Percentiles rank a stretch among this genome's conserved stretches.
Conservation (phyloP, 345 rosid genomes). For the Populus pruinosa region DNA sequence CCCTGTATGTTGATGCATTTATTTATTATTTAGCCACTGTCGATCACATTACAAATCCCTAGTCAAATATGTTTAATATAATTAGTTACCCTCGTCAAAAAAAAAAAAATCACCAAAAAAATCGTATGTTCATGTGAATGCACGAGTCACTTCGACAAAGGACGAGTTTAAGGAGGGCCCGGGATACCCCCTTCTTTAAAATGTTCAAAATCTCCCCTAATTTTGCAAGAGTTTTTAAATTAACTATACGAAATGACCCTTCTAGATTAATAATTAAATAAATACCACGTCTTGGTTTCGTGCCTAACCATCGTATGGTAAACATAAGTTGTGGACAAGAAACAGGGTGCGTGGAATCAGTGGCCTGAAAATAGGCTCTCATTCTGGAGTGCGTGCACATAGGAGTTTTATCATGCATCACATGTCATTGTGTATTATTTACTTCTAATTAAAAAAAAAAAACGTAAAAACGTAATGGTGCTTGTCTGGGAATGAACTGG, state of each 20-base stretch:
- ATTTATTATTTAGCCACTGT: no score
- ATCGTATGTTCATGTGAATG: not conserved
- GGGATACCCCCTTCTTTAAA: not conserved
- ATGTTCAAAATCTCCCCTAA: not conserved
- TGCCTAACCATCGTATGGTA: not conserved
- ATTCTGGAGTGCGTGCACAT: not conserved
- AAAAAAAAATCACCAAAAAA: no score
- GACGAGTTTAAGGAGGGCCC: no score
- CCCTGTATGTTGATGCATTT: no score
- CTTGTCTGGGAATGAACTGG: not conserved
- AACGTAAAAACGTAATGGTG: not conserved
- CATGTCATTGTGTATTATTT: not conserved
- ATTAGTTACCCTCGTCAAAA: no score
- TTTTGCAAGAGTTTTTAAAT: not conserved
- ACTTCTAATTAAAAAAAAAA: no score
- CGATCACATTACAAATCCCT: not conserved
- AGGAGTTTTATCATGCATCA: not conserved
- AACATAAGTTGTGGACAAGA: not conserved
- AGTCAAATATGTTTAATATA: no score
- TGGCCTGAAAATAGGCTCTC: not conserved
- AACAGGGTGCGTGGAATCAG: not conserved
- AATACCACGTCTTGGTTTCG: not conserved
- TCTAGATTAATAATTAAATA: not conserved
- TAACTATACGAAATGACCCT: not conserved
- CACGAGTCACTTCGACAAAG: not conserved